Conservation (phyloP, 2,329 filamentous ascomycete species). For the Claviceps quebecensis region DNA sequence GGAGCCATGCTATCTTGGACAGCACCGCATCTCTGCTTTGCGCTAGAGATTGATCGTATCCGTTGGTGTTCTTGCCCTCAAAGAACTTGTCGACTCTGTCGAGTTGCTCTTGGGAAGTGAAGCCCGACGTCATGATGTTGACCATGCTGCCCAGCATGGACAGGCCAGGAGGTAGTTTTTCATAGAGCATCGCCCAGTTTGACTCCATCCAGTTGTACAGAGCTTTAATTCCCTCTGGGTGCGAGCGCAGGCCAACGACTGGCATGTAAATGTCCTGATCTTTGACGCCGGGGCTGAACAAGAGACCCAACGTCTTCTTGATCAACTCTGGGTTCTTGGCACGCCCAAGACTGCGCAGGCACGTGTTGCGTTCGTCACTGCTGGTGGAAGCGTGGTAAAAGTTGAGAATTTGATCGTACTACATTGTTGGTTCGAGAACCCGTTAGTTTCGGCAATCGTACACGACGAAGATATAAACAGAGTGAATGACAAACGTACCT, state of each 20-base stretch:
- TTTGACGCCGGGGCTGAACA: slow-evolving; percentile 71
- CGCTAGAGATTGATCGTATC: slow-evolving; percentile 78
- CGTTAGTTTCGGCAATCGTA: background rate
- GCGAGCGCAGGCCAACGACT: slow-evolving; percentile 61
- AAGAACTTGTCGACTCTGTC: slow-evolving; percentile 72
- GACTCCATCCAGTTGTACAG: slow-evolving; percentile 72
- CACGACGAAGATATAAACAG: background rate
- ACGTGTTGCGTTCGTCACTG: slow-evolving; percentile 77
- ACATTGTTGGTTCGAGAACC: background rate
- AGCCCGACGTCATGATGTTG: slow-evolving; percentile 65
- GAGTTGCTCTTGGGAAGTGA: slow-evolving; percentile 64
- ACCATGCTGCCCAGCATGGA: slow-evolving; percentile 79
- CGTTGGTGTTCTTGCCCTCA: slow-evolving; percentile 61
- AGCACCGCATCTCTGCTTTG: slow-evolving; percentile 76
- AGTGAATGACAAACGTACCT: slow-evolving; percentile 33
- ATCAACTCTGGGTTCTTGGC: slow-evolving; percentile 68
- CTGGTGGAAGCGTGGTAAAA: slow-evolving; percentile 60
- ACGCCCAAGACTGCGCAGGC: slow-evolving; percentile 69
- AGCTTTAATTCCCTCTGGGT: slow-evolving; percentile 63
- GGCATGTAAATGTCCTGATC: slow-evolving; percentile 92
- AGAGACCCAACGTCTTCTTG: slow-evolving; percentile 61
- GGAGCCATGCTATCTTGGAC: slow-evolving; percentile 45
- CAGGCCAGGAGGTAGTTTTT: slow-evolving; percentile 72
- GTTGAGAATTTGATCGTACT: slow-evolving; percentile 65
- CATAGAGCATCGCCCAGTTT: slow-evolving; percentile 76